Conservation (phyloP, 1,284 basidiomycete species). For the Violaceomyces palustris region DNA sequence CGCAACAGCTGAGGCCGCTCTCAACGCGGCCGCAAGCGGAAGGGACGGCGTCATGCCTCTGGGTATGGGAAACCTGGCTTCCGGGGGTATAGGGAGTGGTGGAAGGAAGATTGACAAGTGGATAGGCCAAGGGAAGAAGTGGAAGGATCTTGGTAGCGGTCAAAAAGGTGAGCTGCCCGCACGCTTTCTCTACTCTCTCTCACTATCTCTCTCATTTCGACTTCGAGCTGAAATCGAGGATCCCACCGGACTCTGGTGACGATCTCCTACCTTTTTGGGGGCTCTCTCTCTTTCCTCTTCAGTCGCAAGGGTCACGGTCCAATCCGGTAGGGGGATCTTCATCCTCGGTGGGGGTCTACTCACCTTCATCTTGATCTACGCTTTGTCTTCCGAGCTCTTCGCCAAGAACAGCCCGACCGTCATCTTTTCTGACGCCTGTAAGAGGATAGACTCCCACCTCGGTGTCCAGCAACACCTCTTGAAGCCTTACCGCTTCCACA, state of each 20-base stretch:
- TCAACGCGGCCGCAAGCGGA: constrained; percentile 13
- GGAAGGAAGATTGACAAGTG: constrained; percentile 20
- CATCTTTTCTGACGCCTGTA: constrained; percentile 77
- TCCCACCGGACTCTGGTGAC: constrained; percentile 4
- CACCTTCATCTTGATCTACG: constrained; percentile 64
- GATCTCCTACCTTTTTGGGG: no score
- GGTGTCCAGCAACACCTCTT: constrained; percentile 45
- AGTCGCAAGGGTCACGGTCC: constrained; percentile 69
- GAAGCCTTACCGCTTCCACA: constrained; percentile 41
- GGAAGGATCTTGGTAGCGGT: constrained; percentile 72
- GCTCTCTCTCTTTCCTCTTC: no score
- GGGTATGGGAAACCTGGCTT: constrained; percentile 15
- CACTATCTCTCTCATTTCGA: background rate
- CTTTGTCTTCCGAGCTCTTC: constrained; percentile 80
- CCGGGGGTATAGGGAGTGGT: constrained; percentile 4
- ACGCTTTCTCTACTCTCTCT: constrained; percentile 9
- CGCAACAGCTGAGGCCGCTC: constrained; percentile 24
- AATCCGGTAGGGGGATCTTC: constrained; percentile 70
- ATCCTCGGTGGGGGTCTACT: constrained; percentile 68
- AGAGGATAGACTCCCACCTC: constrained; percentile 70
- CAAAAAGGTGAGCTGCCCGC: constrained; percentile 83
- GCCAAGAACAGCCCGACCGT: constrained; percentile 88
- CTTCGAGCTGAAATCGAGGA: constrained; percentile 7
- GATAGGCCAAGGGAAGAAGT: constrained; percentile 55
- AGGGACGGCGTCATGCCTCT: constrained; percentile 17